Evolutionary conservation across 305 asterid species (phyloP).

Genomic region (Fraxinus albicans): DNA sequence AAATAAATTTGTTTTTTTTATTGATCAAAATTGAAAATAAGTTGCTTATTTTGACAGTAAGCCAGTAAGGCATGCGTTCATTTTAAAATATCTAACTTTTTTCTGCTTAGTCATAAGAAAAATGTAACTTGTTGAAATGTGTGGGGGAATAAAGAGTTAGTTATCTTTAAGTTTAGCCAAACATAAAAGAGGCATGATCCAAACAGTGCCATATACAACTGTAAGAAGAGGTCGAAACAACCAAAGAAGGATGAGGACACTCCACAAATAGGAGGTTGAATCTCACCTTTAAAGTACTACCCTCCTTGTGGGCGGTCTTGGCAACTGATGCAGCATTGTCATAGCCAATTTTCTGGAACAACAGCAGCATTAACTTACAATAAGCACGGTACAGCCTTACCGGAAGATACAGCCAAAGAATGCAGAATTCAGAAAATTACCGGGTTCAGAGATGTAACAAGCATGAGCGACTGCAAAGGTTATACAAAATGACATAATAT

Average conservation of each 20-base stretch:
- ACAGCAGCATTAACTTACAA: slow-evolving; percentile 11
- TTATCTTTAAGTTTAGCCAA: not conserved
- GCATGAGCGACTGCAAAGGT: slow-evolving; percentile 91
- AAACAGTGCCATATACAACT: not conserved
- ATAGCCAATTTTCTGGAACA: slow-evolving; percentile 78
- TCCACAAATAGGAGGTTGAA: not conserved
- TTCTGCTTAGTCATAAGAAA: not conserved
- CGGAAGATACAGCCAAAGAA: not conserved
- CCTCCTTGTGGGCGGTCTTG: slow-evolving; percentile 97
- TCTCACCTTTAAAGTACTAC: slow-evolving; percentile 75
- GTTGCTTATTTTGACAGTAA: not conserved
- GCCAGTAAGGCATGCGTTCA: not conserved
- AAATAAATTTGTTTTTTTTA: not conserved
- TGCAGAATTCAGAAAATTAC: slow-evolving; percentile 42
- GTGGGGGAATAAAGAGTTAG: not conserved
- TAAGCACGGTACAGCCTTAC: not conserved
- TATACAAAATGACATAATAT: slow-evolving; percentile 17
- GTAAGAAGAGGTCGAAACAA: not conserved
- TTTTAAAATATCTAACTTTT: not conserved
- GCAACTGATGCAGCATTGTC: slow-evolving; percentile 95
- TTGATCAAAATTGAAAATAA: not conserved
- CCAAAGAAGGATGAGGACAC: not conserved
- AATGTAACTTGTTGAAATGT: not conserved
- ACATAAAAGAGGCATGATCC: not conserved
- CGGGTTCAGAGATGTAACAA: slow-evolving; percentile 87